phyloP scores from a whole-genome alignment of 2,329 filamentous ascomycete species.

The Corynespora cassiicola region DNA sequence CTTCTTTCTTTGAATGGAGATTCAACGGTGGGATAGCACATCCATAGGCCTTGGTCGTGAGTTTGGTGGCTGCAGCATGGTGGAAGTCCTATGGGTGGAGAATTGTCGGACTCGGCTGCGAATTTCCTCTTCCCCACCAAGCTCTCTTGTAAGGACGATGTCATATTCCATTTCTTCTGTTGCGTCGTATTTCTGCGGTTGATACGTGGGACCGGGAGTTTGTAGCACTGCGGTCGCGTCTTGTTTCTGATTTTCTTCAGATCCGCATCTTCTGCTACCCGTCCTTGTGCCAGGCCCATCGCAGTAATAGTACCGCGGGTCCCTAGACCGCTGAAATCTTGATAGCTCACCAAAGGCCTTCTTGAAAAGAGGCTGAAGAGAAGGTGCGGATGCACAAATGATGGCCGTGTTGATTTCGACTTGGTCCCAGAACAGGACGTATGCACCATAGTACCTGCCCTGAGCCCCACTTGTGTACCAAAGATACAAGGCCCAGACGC shows the following conservation, averaged over 20 bases:
- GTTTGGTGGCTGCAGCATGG: constrained; percentile 13
- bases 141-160: constrained; percentile 8
- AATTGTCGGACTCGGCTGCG: constrained; percentile 10
- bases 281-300: constrained; percentile 3
- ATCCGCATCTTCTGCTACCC: neutral
- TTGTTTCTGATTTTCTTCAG: constrained; percentile 1
- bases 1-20: neutral
- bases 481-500: constrained; percentile 23
- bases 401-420: constrained; percentile 35
- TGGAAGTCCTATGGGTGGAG: constrained; percentile 4
- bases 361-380: constrained; percentile 27
- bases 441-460: constrained; percentile 27
- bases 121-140: constrained; percentile 13
- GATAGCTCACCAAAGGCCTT: constrained; percentile 17
- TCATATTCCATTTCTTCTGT: constrained; percentile 4
- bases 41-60: constrained; percentile 15
- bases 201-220: constrained; percentile 8
- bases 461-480: constrained; percentile 17
- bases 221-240: constrained; percentile 8
- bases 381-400: constrained; percentile 29
- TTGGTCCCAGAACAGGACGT: constrained; percentile 31
- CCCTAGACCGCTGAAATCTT: constrained; percentile 9
- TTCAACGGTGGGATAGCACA: constrained; percentile 16
- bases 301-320: constrained; percentile 24
- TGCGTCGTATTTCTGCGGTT: constrained; percentile 6